Percentiles rank a stretch among this genome's conserved stretches.
phyloP scores from a whole-genome alignment of 2,329 filamentous ascomycete genomes.

The Laburnicola sp. region DNA sequence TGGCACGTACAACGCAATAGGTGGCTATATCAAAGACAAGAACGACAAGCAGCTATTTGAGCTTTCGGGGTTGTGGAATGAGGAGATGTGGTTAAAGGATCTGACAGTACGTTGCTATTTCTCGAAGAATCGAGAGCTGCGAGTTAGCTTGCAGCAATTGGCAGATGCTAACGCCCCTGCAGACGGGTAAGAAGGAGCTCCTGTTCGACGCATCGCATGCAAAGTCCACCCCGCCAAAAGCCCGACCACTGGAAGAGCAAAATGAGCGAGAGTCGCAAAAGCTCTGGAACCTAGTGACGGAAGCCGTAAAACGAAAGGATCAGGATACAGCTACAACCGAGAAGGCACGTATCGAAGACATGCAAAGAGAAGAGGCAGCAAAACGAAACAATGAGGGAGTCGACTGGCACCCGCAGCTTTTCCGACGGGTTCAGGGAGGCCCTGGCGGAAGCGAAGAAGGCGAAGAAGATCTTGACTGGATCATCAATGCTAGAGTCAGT shows the following conservation, averaged over 20 bases:
- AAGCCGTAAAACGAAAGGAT: constrained; percentile 80
- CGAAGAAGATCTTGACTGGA: constrained; percentile 91
- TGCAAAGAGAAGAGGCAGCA: constrained; percentile 85
- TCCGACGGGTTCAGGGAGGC: constrained; percentile 72
- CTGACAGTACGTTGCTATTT: constrained; percentile 60
- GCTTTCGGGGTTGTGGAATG: constrained; percentile 85
- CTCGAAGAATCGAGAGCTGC: background rate
- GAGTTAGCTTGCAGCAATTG: background rate
- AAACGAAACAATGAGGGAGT: constrained; percentile 74
- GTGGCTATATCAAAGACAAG: constrained; percentile 83
- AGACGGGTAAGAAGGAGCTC: constrained; percentile 87
- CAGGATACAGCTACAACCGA: constrained; percentile 90
- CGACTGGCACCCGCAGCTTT: constrained; percentile 87
- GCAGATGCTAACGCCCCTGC: constrained; percentile 6
- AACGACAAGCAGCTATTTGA: constrained; percentile 89
- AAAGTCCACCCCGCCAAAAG: constrained; percentile 72
- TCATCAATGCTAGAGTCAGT: constrained; percentile 78
- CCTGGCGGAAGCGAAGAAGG: constrained; percentile 74
- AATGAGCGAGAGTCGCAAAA: constrained; percentile 86
- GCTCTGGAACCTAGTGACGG: constrained; percentile 79
- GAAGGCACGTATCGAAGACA: constrained; percentile 94
- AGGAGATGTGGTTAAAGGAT: constrained; percentile 91
- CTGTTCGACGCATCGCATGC: constrained; percentile 85
- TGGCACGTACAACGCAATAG: constrained; percentile 94
- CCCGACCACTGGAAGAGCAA: constrained; percentile 82